Evolutionary conservation across 2,329 filamentous ascomycete species (phyloP), one percentile per base, ranked within the genome.

Genomic region (Nothopassalora personata): DNA sequence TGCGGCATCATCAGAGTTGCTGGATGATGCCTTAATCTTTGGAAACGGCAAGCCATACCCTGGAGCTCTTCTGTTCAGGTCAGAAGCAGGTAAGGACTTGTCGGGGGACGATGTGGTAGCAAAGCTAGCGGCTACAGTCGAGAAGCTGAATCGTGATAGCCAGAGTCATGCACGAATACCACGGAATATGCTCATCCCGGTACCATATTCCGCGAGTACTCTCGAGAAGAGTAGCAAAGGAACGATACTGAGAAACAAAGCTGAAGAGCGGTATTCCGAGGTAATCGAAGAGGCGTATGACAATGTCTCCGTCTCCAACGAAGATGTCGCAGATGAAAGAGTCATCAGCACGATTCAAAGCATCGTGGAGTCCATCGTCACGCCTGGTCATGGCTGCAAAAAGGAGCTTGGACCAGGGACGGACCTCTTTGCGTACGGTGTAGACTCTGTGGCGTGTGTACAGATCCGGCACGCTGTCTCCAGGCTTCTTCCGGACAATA

Each of bases 141-240:
- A 81, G 9, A 72, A 71, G 28, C 60, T 83, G 47, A 86, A 86
- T 62, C 55, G 56, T 0, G 73, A 75, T 8, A 78, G 76, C 15
- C 81, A 82, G 61, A 73, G 73, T 7, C 82, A 86, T 64, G 76
- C 81, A 3, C 74, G 78, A 10, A 75, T 87, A 56, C 68, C 78
- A 1, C 74, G 69, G 33, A 68, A 76, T 1, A 85, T 83, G 79
- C 61, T 87, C 13, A 62, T 83, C 0, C 72, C 80, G 0, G 71
- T 84, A 46, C 66, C 74, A 0, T 60, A 73, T 7, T 61, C 67
- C 8, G 64, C 68, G 0, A 63, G 71, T 0, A 67, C 70, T 13
- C 71, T 86, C 0, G 76, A 80, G 58, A 86, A 84, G 69, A 87
- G 81, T 60, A 87, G 83, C 62, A 88, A 88, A 69, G 85, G 85